Base-by-base conservation (phyloP, 2,329 filamentous ascomycete genomes). In the Xylariaceae sp. region DNA sequence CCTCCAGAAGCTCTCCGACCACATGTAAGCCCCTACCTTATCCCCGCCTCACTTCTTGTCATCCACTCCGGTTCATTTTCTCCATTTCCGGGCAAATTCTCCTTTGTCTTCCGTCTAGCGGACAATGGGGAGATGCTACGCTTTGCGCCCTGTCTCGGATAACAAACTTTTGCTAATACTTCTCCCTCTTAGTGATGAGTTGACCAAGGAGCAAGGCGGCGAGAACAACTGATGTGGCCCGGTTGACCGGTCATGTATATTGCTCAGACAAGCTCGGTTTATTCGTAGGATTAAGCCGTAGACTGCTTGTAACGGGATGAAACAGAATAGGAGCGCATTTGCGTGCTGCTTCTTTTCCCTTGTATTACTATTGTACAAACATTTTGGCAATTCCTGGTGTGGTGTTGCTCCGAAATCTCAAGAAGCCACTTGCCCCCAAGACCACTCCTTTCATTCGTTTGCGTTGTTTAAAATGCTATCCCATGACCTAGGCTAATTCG, bases 1-100 rank as follows among this genome's bases (percentile, higher is more conserved):
- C 77, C 83, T 96, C 62, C 79, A 92, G 70, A 86, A 91, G 71
- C 84, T 96, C 60, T 85, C 90, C 67, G 81, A 87, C 68, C 88
- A 95, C 80, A 91, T 96, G 89, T 94, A 75, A 70, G 86, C 75
- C 47, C 34, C 37, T 32, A 47, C 37, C 8, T 19, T 37, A 40
- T 26, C 30, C 8, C 34, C 26, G 9, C 19, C 31, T 37, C 19
- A 19, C 19, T 19, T 19, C 19, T 19, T 19, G 19, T 19, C 12
- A 12, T 32, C 37, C n/a, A 12, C 29, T 48, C 19, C 19, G 19
- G 19, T 19, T 19, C 19, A 19, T 19, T 12, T 26, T 26, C 34
- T 4, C 29, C n/a, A 31, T 11, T 8, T 9, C 26, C 44, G 31
- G 7, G 4, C 9, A n/a, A 39, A 27, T 45, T 32, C 3, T 27